These are phyloP conservation scores for Citrus medica DNA, from an alignment of 345 rosid species.

Conservation along the genomic window DNA sequence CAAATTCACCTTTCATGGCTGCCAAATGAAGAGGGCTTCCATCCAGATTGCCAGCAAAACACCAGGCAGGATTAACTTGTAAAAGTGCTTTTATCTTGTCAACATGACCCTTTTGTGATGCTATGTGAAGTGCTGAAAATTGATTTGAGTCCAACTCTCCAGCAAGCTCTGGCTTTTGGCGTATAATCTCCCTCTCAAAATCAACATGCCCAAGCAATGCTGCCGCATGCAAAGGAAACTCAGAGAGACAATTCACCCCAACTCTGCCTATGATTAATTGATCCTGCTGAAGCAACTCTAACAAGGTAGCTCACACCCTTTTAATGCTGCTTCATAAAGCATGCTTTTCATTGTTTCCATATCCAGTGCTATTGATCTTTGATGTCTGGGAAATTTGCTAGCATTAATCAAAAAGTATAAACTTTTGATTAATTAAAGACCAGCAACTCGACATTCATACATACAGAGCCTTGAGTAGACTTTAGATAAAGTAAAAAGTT, in stretches of 20 bases:
- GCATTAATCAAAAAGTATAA: too few relatives aligned
- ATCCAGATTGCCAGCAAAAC: background rate
- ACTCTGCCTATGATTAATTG: too few relatives aligned
- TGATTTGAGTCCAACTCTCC: background rate
- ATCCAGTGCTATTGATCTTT: too few relatives aligned
- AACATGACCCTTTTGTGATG: background rate
- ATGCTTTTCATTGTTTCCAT: too few relatives aligned
- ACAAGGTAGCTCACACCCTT: too few relatives aligned
- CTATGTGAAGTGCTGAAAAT: slow-evolving; percentile 7
- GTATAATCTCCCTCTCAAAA: background rate
- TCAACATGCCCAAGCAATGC: slow-evolving; percentile 10
- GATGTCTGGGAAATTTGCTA: too few relatives aligned
- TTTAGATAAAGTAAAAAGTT: too few relatives aligned
- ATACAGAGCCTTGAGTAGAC: too few relatives aligned
- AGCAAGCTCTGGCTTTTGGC: slow-evolving; percentile 3
- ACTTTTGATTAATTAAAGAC: background rate
- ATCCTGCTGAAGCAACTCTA: too few relatives aligned
- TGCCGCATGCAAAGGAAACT: slow-evolving; percentile 14
- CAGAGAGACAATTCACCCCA: background rate
- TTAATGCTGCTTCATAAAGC: too few relatives aligned
- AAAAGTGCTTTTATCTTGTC: background rate
- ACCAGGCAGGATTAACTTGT: background rate
- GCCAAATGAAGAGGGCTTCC: slow-evolving; percentile 10
- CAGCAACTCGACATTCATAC: too few relatives aligned
- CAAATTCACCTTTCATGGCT: background rate